A percentile compares a stretch with the other conserved stretches of the same genome.
These are phyloP conservation scores for Blepharisma stoltei DNA, from an alignment of 73 alveolate species.

Conservation along the genomic window DNA sequence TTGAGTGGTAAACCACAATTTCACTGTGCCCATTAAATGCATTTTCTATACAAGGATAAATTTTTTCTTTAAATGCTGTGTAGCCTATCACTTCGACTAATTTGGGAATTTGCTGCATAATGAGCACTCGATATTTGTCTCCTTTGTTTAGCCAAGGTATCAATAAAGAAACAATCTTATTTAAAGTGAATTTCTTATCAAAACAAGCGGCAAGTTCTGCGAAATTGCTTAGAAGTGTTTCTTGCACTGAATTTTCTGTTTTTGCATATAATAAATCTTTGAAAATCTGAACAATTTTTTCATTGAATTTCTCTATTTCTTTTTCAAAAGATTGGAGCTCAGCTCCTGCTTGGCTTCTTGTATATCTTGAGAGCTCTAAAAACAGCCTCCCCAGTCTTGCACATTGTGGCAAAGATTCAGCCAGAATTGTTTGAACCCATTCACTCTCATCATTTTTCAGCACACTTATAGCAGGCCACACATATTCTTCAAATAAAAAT, in stretches of 20 bases:
- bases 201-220: background rate
- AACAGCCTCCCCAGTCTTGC: slow-evolving; percentile 9
- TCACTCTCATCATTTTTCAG: slow-evolving; percentile 12
- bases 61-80: background rate
- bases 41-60: slow-evolving; percentile 16
- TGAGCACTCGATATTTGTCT: background rate
- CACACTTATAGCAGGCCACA: slow-evolving; percentile 7
- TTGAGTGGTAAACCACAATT: background rate
- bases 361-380: background rate
- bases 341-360: no score
- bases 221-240: background rate
- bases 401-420: background rate
- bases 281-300: background rate
- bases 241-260: background rate
- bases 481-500: background rate
- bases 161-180: background rate
- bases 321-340: background rate
- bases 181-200: background rate
- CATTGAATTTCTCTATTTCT: slow-evolving; percentile 3
- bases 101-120: background rate
- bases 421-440: background rate
- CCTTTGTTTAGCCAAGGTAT: slow-evolving; percentile 1
- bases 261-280: background rate
- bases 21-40: background rate
- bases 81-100: background rate